Conservation (phyloP, 2,329 filamentous ascomycete genomes). For the Aulographum hederae region DNA sequence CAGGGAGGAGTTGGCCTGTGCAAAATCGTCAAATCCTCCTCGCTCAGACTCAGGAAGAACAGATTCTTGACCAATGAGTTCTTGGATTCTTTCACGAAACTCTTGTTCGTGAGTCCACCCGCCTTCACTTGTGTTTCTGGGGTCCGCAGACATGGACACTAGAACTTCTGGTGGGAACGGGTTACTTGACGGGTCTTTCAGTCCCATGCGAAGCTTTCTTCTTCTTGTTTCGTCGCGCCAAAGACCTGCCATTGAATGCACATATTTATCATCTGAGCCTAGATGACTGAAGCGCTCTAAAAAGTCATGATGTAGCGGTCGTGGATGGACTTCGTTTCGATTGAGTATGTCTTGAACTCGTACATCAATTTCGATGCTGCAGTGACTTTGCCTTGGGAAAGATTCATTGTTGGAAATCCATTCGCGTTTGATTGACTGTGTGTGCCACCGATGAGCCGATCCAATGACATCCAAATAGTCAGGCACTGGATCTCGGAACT, state of each 20-base stretch:
- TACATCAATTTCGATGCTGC: conserved; percentile 76
- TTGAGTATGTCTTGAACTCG: conserved; percentile 81
- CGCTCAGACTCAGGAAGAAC: conserved; percentile 24
- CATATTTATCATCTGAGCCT: conserved; percentile 55
- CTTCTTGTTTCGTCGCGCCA: conserved; percentile 82
- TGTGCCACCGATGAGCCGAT: conserved; percentile 60
- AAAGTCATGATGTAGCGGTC: conserved; percentile 78
- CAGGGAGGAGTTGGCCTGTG: conserved; percentile 34
- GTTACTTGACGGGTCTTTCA: conserved; percentile 44
- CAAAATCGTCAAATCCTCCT: conserved; percentile 47
- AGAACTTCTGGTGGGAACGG: conserved; percentile 69
- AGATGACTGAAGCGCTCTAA: conserved; percentile 50
- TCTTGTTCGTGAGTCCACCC: conserved; percentile 90
- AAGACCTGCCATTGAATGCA: conserved; percentile 82
- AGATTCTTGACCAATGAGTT: conserved; percentile 47
- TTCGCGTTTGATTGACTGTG: conserved; percentile 43
- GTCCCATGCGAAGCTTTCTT: conserved; percentile 52
- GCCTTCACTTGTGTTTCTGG: conserved; percentile 50
- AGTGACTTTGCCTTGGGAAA: conserved; percentile 69
- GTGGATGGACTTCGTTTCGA: conserved; percentile 51
- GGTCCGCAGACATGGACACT: conserved; percentile 75
- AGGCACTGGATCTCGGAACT: conserved; percentile 62
- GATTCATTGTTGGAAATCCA: conserved; percentile 41
- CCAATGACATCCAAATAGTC: conserved; percentile 43
- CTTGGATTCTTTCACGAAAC: conserved; percentile 45